phyloP scores from a whole-genome alignment of 2,329 filamentous ascomycete species.

The Sporothrix mexicana region DNA sequence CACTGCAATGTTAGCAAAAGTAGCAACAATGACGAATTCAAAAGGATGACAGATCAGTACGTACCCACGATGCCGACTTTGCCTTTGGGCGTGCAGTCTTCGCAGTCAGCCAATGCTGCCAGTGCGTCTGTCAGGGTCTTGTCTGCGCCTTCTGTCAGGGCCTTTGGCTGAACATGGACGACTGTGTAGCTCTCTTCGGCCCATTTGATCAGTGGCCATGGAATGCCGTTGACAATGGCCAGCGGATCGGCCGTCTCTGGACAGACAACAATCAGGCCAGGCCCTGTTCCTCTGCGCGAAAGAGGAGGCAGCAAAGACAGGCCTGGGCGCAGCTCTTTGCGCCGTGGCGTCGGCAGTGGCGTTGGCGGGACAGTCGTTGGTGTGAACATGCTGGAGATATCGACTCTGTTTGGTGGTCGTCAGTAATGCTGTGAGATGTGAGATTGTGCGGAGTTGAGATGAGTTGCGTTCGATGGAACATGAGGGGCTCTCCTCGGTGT shows the following conservation, averaged over 20 bases:
- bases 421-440: neutral
- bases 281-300: neutral
- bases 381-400: neutral
- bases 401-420: neutral
- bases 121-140: neutral
- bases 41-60: neutral
- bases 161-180: slow-evolving; percentile 54
- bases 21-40: neutral
- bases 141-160: neutral
- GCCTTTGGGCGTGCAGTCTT: neutral
- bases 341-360: neutral
- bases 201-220: slow-evolving; percentile 65
- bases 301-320: neutral
- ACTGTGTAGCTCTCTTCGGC: slow-evolving; percentile 73
- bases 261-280: slow-evolving; percentile 25
- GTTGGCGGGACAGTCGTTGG: neutral
- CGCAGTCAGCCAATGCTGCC: neutral
- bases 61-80: slow-evolving; percentile 5
- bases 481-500: neutral
- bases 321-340: neutral
- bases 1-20: neutral
- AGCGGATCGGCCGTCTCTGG: slow-evolving; percentile 22
- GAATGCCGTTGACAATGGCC: slow-evolving; percentile 31
- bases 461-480: neutral
- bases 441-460: neutral